Evolutionary conservation across 2,329 filamentous ascomycete genomes (phyloP), one percentile per base, ranked within the genome.

Genomic region (Teratosphaeria destructans): DNA sequence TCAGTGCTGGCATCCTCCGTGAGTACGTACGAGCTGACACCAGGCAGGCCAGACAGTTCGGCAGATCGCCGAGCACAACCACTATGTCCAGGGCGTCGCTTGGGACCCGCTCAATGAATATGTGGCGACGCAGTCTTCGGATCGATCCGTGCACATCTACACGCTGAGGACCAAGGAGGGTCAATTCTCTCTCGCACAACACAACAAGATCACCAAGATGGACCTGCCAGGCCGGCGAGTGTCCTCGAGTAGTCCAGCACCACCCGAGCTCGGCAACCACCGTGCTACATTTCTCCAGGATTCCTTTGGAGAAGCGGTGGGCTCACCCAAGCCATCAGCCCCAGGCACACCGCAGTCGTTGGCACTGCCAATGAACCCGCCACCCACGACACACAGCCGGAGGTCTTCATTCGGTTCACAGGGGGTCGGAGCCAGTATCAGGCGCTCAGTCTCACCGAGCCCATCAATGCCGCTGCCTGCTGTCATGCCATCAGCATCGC

Each of bases 41-140:
- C 32, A 35, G 47, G 37, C 62, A 84, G 82, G 82, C 19, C 78
- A 81, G 73, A 80, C 92, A 64, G 88, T 96, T 60, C 87, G 93
- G 61, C 93, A 96, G 73, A 96, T 97, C 64, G 93, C 93, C 57
- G 93, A 97, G 73, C 93, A 97, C 76, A 95, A 90, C 69, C 94
- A 99, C 74, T 99, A 96, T 73, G 94, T 99, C 19, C 94, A 99
- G 76, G 94, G 94, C 55, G 95, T 99, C 7, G 89, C 94, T 4
- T 99, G 94, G 95, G 95, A 99, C 77, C 95, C 94, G 27, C 77
- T 96, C 59, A 97, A 97, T 76, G 94, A 99, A 76, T 99, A 92
- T 73, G 92, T 99, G 61, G 94, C 94, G 43, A 99, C 94, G 1
- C 94, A 99, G 72, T 99, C 94, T 6, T 99, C 94, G 5, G 94